These are phyloP conservation scores for Thecaphora thlaspeos DNA, from an alignment of 1,284 basidiomycete species.

Conservation along the genomic window DNA sequence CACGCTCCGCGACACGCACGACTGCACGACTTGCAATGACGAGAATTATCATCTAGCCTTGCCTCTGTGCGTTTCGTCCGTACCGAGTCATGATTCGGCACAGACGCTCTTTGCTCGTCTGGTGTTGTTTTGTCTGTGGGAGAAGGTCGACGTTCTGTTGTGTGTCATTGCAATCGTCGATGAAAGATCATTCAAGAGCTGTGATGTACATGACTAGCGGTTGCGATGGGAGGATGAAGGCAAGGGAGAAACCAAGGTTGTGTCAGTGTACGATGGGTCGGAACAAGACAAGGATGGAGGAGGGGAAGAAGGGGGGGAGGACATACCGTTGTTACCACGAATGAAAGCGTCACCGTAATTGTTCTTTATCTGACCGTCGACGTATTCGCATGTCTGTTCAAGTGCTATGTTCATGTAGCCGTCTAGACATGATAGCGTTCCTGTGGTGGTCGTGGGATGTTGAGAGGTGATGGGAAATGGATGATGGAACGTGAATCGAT, in stretches of 20 bases:
- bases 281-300: not conserved
- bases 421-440: constrained; percentile 91
- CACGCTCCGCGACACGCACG: too few species aligned
- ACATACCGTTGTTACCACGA: constrained; percentile 90
- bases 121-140: too few species aligned
- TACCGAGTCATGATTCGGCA: too few species aligned
- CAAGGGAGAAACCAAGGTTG: not conserved
- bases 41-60: too few species aligned
- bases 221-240: too few species aligned
- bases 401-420: constrained; percentile 94
- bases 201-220: constrained; percentile 39
- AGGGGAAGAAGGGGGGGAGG: not conserved
- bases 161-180: too few species aligned
- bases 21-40: too few species aligned
- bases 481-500: not conserved
- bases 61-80: too few species aligned
- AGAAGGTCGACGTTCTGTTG: too few species aligned
- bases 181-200: constrained; percentile 30
- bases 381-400: constrained; percentile 93
- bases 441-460: constrained; percentile 60
- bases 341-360: constrained; percentile 92
- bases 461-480: not conserved
- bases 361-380: constrained; percentile 80
- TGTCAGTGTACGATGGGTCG: not conserved
- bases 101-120: too few species aligned